Evolutionary conservation across 2,329 filamentous ascomycete genomes (phyloP).

Genomic region (Sporothrix mexicana): DNA sequence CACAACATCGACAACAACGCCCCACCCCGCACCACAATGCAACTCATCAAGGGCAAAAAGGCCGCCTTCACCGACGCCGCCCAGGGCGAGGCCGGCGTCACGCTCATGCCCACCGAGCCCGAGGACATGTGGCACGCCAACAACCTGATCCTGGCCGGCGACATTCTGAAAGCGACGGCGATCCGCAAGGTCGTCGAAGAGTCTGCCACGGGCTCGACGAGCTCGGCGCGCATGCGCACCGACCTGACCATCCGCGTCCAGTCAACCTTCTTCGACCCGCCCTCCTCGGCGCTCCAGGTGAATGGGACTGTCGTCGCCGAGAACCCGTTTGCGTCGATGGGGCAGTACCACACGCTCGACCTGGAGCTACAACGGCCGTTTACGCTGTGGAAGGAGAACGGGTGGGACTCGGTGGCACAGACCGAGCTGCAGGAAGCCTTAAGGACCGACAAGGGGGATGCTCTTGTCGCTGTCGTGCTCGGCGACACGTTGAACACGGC

Average conservation of each 20-base stretch:
- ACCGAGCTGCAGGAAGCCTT: constrained; percentile 80
- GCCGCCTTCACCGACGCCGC: constrained; percentile 47
- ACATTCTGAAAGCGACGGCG: constrained; percentile 61
- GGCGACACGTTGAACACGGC: constrained; percentile 74
- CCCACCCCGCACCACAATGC: constrained; percentile 33
- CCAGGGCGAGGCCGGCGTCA: constrained; percentile 47
- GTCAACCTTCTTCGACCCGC: constrained; percentile 64
- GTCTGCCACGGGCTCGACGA: constrained; percentile 53
- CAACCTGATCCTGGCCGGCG: constrained; percentile 62
- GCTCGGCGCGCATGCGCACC: constrained; percentile 61
- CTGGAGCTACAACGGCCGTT: constrained; percentile 88
- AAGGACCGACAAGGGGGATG: constrained; percentile 77
- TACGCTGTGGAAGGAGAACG: constrained; percentile 79
- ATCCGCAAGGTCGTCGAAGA: constrained; percentile 60
- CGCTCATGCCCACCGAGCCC: constrained; percentile 50
- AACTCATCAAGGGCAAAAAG: constrained; percentile 47
- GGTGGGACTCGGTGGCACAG: constrained; percentile 90
- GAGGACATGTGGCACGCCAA: constrained; percentile 65
- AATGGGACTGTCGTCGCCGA: constrained; percentile 61
- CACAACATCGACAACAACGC: too few relatives aligned
- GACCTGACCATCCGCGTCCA: constrained; percentile 63
- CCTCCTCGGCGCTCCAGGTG: constrained; percentile 60
- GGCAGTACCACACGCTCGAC: constrained; percentile 69
- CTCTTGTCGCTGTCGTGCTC: constrained; percentile 90
- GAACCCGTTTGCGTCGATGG: constrained; percentile 59